These are phyloP conservation scores for Endothia cerciana DNA, from an alignment of 2,329 filamentous ascomycete genomes.

Conservation along the genomic window DNA sequence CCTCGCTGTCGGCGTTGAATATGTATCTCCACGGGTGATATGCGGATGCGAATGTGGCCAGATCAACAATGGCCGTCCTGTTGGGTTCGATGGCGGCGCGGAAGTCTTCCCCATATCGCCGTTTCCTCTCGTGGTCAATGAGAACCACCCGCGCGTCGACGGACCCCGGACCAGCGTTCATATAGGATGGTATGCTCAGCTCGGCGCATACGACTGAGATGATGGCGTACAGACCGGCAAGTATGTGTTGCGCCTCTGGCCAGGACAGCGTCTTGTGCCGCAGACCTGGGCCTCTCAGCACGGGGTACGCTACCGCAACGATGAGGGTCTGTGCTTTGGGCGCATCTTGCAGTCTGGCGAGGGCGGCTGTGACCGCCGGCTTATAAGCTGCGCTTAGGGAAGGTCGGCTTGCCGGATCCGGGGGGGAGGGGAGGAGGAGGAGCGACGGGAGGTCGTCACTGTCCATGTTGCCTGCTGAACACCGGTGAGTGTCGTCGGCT, in stretches of 20 bases:
- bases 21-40: constrained; percentile 66
- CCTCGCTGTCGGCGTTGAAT: constrained; percentile 68
- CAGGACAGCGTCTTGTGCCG: constrained; percentile 63
- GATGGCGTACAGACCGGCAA: constrained; percentile 79
- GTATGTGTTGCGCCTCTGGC: constrained; percentile 69
- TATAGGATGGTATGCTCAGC: constrained; percentile 63
- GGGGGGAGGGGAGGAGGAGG: constrained; percentile 67
- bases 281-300: constrained; percentile 57
- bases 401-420: constrained; percentile 54
- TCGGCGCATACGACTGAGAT: constrained; percentile 72
- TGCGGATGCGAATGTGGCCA: constrained; percentile 55
- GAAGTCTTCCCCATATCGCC: constrained; percentile 39
- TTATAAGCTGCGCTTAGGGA: constrained; percentile 64
- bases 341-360: constrained; percentile 51
- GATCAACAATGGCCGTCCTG: constrained; percentile 52
- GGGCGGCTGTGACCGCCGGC: constrained; percentile 57
- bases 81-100: constrained; percentile 47
- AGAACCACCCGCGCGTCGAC: constrained; percentile 78
- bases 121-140: constrained; percentile 60
- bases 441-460: constrained; percentile 50
- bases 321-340: constrained; percentile 46
- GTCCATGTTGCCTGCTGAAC: constrained; percentile 30
- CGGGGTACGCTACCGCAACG: constrained; percentile 64
- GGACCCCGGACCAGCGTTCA: constrained; percentile 62
- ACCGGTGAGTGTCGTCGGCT: not conserved